phyloP scores from a whole-genome alignment of 805 yeast species.

The Zygotorulaspora danielsina region DNA sequence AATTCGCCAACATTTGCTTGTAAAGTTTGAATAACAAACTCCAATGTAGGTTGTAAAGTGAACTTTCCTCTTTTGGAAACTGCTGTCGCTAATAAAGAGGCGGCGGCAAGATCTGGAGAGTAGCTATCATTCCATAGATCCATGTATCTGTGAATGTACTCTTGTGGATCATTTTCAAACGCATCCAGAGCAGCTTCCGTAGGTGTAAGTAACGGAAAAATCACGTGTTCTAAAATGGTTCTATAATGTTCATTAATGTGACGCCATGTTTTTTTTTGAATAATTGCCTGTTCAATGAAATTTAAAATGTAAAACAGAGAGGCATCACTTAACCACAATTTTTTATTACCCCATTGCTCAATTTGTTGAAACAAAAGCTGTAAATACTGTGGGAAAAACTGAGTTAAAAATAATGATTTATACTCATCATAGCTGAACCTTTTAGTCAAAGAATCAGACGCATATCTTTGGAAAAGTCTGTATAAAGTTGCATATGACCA shows the following conservation, averaged over 20 bases:
- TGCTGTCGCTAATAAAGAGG: constrained; percentile 65
- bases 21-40: constrained; percentile 54
- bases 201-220: constrained; percentile 73
- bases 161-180: constrained; percentile 84
- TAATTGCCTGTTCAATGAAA: constrained; percentile 59
- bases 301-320: constrained; percentile 60
- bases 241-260: constrained; percentile 61
- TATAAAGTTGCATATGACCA: constrained; percentile 82
- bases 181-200: constrained; percentile 61
- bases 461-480: constrained; percentile 69
- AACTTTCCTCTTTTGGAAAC: constrained; percentile 60
- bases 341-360: constrained; percentile 64
- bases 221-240: constrained; percentile 61
- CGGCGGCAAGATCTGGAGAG: constrained; percentile 77
- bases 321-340: constrained; percentile 65
- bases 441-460: constrained; percentile 43
- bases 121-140: constrained; percentile 58
- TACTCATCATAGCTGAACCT: constrained; percentile 60
- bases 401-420: constrained; percentile 47
- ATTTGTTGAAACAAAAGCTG: constrained; percentile 59
- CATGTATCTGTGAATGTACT: constrained; percentile 71
- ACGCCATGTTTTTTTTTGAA: constrained; percentile 59
- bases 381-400: constrained; percentile 71
- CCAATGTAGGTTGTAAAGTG: constrained; percentile 56
- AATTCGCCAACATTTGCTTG: constrained; percentile 22